Percentiles rank a stretch among this genome's conserved stretches.
These are phyloP conservation scores for Eragrostis curvula DNA, from an alignment of 176 grass and related monocot species.

Conservation along the genomic window DNA sequence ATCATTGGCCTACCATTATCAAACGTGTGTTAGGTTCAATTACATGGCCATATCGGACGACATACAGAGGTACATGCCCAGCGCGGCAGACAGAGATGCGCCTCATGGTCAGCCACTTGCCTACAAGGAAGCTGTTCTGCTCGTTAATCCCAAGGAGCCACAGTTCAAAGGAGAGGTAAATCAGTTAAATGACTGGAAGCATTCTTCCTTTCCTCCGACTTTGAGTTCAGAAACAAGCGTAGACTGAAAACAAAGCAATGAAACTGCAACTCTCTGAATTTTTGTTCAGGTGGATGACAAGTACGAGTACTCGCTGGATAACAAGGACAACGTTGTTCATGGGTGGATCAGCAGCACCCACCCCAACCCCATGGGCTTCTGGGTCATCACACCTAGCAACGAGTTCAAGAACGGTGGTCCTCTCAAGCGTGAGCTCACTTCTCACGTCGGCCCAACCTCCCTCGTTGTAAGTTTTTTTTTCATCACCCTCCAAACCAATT, in stretches of 20 bases:
- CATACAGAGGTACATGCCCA: slow-evolving; percentile 71
- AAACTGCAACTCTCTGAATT: neutral
- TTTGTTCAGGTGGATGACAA: slow-evolving; percentile 82
- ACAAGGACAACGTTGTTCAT: slow-evolving; percentile 61
- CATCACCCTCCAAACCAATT: neutral
- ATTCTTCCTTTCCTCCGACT: neutral
- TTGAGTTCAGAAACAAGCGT: neutral
- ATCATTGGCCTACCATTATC: neutral
- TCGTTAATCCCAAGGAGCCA: slow-evolving; percentile 55
- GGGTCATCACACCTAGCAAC: slow-evolving; percentile 73
- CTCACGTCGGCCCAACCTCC: slow-evolving; percentile 76
- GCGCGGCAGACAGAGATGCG: slow-evolving; percentile 34
- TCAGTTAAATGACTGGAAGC: neutral
- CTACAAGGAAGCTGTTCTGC: slow-evolving; percentile 72
- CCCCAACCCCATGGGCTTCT: slow-evolving; percentile 59
- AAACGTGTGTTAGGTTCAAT: slow-evolving; percentile 44
- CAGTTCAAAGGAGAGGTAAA: slow-evolving; percentile 68
- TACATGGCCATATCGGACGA: slow-evolving; percentile 83
- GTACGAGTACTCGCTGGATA: slow-evolving; percentile 70
- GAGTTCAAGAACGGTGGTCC: slow-evolving; percentile 81
- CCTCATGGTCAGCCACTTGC: slow-evolving; percentile 40
- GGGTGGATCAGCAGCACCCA: slow-evolving; percentile 59
- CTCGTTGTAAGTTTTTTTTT: slow-evolving; percentile 43
- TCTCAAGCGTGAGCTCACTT: slow-evolving; percentile 72
- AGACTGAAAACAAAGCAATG: neutral